phyloP scores from a whole-genome alignment of 768 basidiomycete genomes.

The Sistotremastrum niveocremeum region DNA sequence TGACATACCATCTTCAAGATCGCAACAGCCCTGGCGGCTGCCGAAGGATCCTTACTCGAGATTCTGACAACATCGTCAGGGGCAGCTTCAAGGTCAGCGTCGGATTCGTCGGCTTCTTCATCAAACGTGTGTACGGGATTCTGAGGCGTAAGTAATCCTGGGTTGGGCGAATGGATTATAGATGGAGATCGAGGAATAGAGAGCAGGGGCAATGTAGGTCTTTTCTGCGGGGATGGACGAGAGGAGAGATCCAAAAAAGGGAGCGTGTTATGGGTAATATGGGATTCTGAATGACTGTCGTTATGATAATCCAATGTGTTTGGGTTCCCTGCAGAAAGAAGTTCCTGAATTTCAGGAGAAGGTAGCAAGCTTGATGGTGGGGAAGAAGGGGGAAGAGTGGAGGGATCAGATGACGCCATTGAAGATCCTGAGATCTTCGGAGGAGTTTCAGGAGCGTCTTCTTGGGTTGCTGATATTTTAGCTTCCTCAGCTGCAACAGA shows the following conservation, averaged over 20 bases:
- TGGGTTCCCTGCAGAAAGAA: neutral
- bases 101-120: neutral
- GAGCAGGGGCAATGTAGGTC: neutral
- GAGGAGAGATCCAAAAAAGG: neutral
- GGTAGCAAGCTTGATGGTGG: too few relatives aligned
- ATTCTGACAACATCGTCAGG: slow-evolving; percentile 61
- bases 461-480: too few relatives aligned
- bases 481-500: too few relatives aligned
- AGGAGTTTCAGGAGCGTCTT: too few relatives aligned
- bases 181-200: neutral
- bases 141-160: neutral
- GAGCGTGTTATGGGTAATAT: too few relatives aligned
- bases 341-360: too few relatives aligned
- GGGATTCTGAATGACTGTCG: neutral
- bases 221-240: slow-evolving; percentile 8
- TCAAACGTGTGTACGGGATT: neutral
- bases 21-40: slow-evolving; percentile 86
- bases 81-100: neutral
- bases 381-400: too few relatives aligned
- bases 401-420: too few relatives aligned
- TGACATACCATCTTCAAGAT: slow-evolving; percentile 72
- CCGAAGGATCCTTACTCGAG: slow-evolving; percentile 69
- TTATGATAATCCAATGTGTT: neutral
- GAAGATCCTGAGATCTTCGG: too few relatives aligned
- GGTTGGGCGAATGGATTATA: neutral